Conservation (phyloP, 805 yeast species). For the Blastobotrys parvus region DNA sequence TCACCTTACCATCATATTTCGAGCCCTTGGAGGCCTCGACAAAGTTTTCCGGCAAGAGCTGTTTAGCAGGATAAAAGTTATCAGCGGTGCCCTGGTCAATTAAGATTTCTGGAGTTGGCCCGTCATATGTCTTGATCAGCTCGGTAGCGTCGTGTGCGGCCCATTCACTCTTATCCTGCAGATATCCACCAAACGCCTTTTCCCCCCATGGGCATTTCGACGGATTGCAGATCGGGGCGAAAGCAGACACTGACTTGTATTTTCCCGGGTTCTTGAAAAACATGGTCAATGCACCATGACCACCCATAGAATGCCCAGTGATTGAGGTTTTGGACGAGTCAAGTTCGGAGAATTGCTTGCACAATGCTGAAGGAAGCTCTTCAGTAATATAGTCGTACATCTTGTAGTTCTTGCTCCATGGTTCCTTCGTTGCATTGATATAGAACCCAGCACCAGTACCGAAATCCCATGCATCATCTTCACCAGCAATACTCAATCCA, state of each 20-base stretch:
- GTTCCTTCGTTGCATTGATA: slow-evolving; percentile 69
- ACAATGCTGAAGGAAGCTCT: slow-evolving; percentile 56
- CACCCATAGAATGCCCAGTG: slow-evolving; percentile 99
- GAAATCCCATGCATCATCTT: slow-evolving; percentile 77
- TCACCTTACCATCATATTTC: slow-evolving; percentile 54
- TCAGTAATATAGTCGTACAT: slow-evolving; percentile 79
- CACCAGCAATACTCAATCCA: slow-evolving; percentile 70
- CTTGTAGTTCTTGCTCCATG: slow-evolving; percentile 64
- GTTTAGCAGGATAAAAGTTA: slow-evolving; percentile 53
- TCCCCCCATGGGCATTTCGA: slow-evolving; percentile 75
- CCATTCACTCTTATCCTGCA: slow-evolving; percentile 64
- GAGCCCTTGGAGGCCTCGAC: slow-evolving; percentile 51
- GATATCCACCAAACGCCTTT: slow-evolving; percentile 71
- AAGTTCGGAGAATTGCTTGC: slow-evolving; percentile 35
- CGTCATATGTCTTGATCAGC: slow-evolving; percentile 49
- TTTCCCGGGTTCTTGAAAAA: slow-evolving; percentile 58
- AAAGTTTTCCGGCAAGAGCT: slow-evolving; percentile 70
- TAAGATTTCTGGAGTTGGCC: slow-evolving; percentile 53
- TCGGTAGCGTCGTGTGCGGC: slow-evolving; percentile 74
- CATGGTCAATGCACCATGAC: slow-evolving; percentile 80
- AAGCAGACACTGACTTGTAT: slow-evolving; percentile 78
- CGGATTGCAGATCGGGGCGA: slow-evolving; percentile 86
- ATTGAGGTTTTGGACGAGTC: slow-evolving; percentile 56
- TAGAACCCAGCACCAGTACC: slow-evolving; percentile 97
- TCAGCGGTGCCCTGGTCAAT: slow-evolving; percentile 81